Conservation (phyloP, 768 basidiomycete species). For the Termitomyces sp. region DNA sequence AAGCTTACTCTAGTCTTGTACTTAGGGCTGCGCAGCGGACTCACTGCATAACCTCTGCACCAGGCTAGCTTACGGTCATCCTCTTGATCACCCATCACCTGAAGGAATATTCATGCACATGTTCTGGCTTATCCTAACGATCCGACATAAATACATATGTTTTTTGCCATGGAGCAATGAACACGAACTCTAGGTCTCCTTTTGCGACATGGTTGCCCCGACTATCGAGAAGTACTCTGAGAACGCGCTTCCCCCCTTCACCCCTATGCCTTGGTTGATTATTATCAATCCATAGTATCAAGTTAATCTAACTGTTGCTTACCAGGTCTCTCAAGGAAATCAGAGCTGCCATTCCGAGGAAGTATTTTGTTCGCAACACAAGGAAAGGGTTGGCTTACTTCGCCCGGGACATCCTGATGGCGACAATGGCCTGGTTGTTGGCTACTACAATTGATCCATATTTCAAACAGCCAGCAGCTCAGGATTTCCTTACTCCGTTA, state of each 20-base stretch:
- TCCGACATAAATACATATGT: constrained; percentile 3
- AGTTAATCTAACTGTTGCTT: background rate
- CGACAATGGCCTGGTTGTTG: constrained; percentile 34
- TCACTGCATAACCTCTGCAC: background rate
- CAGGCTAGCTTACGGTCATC: background rate
- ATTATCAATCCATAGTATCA: background rate
- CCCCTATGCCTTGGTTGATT: constrained; percentile 43
- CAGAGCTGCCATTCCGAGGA: constrained; percentile 41
- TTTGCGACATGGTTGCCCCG: constrained; percentile 7
- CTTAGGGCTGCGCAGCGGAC: background rate
- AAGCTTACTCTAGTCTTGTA: background rate
- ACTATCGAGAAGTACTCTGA: constrained; percentile 27
- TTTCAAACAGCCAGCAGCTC: constrained; percentile 22
- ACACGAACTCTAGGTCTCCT: background rate
- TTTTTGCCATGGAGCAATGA: background rate
- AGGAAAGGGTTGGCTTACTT: constrained; percentile 35
- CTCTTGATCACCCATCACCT: background rate
- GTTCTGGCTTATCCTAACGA: background rate
- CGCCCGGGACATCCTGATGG: constrained; percentile 41
- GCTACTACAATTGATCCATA: constrained; percentile 41
- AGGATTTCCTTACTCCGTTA: constrained; percentile 24
- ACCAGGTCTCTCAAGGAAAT: constrained; percentile 48
- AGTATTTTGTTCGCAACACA: constrained; percentile 40
- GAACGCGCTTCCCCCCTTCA: constrained; percentile 35
- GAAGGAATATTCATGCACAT: background rate